phyloP scores from a whole-genome alignment of 192 early-diverging fungal genomes.

The Haplosporangium gracile region DNA sequence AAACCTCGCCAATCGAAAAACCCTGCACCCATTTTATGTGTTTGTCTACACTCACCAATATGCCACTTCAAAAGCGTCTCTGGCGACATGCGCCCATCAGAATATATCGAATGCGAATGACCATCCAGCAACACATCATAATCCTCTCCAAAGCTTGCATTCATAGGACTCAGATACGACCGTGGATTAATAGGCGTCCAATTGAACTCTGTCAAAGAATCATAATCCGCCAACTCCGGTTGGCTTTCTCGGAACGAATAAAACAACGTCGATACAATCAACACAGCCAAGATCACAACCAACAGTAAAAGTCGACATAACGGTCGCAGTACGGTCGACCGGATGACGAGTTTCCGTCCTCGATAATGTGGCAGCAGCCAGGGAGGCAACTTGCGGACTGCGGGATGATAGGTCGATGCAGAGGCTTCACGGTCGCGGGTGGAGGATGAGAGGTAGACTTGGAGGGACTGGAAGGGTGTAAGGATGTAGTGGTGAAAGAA shows the following conservation, averaged over 20 bases:
- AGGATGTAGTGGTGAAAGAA: slow-evolving; percentile 22
- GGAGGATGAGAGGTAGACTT: slow-evolving; percentile 17
- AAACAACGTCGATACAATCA: slow-evolving; percentile 34
- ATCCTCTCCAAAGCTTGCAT: slow-evolving; percentile 34
- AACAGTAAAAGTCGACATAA: slow-evolving; percentile 22
- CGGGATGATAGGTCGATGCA: neutral
- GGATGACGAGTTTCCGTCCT: slow-evolving; percentile 5
- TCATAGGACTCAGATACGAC: slow-evolving; percentile 60
- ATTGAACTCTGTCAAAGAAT: slow-evolving; percentile 50
- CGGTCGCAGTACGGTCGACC: slow-evolving; percentile 27
- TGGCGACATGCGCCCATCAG: slow-evolving; percentile 71
- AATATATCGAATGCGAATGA: slow-evolving; percentile 73
- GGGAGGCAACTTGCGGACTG: slow-evolving; percentile 20
- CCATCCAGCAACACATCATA: slow-evolving; percentile 75
- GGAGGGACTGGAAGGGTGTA: slow-evolving; percentile 17
- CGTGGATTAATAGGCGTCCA: slow-evolving; percentile 63
- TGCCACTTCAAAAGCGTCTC: slow-evolving; percentile 73
- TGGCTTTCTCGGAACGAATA: slow-evolving; percentile 32
- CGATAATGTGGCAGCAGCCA: slow-evolving; percentile 40
- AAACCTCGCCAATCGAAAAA: neutral
- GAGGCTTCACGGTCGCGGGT: slow-evolving; percentile 12
- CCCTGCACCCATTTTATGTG: too few species aligned
- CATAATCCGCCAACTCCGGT: slow-evolving; percentile 53
- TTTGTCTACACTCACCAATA: slow-evolving; percentile 58
- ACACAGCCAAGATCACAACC: slow-evolving; percentile 14